Evolutionary conservation across 1,139 yeast genomes (phyloP).

Genomic region (Yamadazyma sp.): DNA sequence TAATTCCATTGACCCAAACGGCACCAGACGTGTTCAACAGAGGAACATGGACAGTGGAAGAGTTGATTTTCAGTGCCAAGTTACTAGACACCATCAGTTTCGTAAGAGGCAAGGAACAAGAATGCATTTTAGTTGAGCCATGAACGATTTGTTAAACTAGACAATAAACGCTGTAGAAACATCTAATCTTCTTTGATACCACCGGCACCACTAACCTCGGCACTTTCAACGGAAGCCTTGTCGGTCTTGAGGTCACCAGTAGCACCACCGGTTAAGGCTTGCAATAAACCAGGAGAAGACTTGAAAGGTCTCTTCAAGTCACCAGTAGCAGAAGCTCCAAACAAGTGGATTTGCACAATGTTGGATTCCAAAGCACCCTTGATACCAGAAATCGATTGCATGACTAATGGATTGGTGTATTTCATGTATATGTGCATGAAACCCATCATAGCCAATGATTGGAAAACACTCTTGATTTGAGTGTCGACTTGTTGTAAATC

Average conservation of each 20-base stretch:
- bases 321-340: constrained; percentile 81
- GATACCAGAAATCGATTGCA: constrained; percentile 90
- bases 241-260: constrained; percentile 67
- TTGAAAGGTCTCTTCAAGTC: constrained; percentile 97
- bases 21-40: constrained; percentile 61
- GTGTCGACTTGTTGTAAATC: constrained; percentile 82
- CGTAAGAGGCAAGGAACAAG: constrained; percentile 59
- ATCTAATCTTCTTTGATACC: constrained; percentile 85
- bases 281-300: constrained; percentile 78
- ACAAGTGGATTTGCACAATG: constrained; percentile 87
- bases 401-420: constrained; percentile 94
- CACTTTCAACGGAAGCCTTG: constrained; percentile 80
- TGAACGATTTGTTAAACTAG: no score
- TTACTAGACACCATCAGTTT: constrained; percentile 60
- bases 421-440: constrained; percentile 98
- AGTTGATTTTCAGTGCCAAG: constrained; percentile 58
- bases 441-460: constrained; percentile 96
- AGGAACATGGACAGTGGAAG: constrained; percentile 66
- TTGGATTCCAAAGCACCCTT: constrained; percentile 90
- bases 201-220: constrained; percentile 85
- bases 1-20: constrained; percentile 50
- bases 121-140: constrained; percentile 53
- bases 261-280: constrained; percentile 56
- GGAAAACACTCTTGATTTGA: constrained; percentile 79
- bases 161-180: no score